Conservation (phyloP, 805 yeast genomes). For the Metschnikowia baotianmanensis region DNA sequence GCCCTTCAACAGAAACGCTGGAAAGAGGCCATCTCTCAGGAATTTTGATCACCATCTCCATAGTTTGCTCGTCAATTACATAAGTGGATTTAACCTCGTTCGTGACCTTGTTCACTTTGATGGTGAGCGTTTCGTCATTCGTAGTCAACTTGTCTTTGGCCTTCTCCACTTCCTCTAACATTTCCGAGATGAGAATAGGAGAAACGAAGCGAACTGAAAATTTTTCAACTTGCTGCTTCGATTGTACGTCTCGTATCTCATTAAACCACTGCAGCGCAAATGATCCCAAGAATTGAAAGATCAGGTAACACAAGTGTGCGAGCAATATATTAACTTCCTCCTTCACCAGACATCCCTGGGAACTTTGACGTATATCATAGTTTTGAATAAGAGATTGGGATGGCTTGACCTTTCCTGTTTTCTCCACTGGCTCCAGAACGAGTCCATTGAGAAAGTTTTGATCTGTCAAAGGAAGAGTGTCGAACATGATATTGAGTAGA, state of each 20-base stretch:
- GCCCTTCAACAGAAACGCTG: conserved; percentile 72
- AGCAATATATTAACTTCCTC: conserved; percentile 41
- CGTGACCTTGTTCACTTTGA: conserved; percentile 58
- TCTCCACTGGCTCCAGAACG: conserved; percentile 15
- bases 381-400: conserved; percentile 19
- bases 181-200: conserved; percentile 57
- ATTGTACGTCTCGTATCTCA: conserved; percentile 63
- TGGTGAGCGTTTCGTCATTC: conserved; percentile 47
- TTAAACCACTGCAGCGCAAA: conserved; percentile 67
- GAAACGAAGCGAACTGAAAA: conserved; percentile 63
- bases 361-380: conserved; percentile 23
- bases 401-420: conserved; percentile 13
- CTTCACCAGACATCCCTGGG: conserved; percentile 20
- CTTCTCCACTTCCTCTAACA: conserved; percentile 49
- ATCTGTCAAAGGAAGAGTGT: conserved; percentile 45
- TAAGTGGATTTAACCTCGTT: conserved; percentile 73
- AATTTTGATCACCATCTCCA: conserved; percentile 73
- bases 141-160: conserved; percentile 34
- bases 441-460: conserved; percentile 22
- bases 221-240: conserved; percentile 57
- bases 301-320: conserved; percentile 50
- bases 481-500: conserved; percentile 60
- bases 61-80: conserved; percentile 79
- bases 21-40: conserved; percentile 79
- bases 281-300: conserved; percentile 54